Evolutionary conservation across 192 early-diverging fungal genomes (phyloP).

Genomic region (Phlyctochytrium arcticum): DNA sequence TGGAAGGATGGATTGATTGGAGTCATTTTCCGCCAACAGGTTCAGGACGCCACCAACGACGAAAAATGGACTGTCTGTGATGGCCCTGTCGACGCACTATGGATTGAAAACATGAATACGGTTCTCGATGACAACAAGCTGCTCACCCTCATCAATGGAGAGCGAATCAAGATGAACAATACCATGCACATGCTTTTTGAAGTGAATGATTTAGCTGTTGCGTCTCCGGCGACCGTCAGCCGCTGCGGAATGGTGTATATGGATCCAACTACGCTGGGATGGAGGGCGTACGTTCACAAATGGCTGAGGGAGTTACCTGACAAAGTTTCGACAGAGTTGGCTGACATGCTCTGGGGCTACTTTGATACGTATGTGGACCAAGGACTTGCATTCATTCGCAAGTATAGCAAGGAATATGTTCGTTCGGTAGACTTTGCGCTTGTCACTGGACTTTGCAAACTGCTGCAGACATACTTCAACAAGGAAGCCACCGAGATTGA

Average conservation of each 20-base stretch:
- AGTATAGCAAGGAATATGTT: conserved; percentile 50
- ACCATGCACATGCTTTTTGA: conserved; percentile 66
- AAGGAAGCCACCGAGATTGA: conserved; percentile 47
- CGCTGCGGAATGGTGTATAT: conserved; percentile 64
- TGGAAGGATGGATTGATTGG: conserved; percentile 64
- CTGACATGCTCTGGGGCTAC: conserved; percentile 33
- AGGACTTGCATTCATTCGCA: conserved; percentile 48
- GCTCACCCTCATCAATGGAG: conserved; percentile 59
- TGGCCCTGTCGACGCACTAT: conserved; percentile 59
- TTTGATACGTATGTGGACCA: conserved; percentile 44
- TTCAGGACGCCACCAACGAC: conserved; percentile 46
- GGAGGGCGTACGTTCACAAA: conserved; percentile 43
- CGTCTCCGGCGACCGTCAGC: conserved; percentile 58
- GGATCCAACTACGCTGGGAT: conserved; percentile 53
- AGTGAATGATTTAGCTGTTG: conserved; percentile 59
- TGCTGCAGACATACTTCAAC: conserved; percentile 46
- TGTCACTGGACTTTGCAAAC: conserved; percentile 44
- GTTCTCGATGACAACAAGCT: conserved; percentile 66
- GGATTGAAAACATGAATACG: conserved; percentile 65
- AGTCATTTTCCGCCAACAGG: conserved; percentile 48
- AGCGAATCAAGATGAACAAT: conserved; percentile 57
- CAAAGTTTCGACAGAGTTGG: conserved; percentile 33
- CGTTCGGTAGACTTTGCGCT: conserved; percentile 51
- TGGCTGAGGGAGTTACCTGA: conserved; percentile 44
- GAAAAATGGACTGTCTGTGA: conserved; percentile 64